These are phyloP conservation scores for Pelargonium nanum DNA, from an alignment of 345 rosid species.

Conservation along the genomic window DNA sequence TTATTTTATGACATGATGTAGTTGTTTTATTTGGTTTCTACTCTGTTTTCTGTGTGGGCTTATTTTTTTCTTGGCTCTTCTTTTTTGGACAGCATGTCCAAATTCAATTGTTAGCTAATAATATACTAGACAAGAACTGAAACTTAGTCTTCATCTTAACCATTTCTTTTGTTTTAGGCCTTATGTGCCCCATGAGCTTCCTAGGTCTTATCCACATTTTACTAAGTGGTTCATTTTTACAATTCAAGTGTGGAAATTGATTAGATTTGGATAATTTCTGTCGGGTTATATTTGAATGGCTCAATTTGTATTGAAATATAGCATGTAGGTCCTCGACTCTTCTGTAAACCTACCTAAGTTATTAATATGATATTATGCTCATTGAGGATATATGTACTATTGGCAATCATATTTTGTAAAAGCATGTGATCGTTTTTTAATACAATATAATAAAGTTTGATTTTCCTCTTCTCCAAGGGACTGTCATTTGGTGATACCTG, in stretches of 20 bases:
- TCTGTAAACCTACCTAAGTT: too few species aligned
- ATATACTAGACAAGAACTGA: not conserved
- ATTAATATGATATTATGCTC: too few species aligned
- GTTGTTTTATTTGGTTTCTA: not conserved
- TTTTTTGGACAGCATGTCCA: not conserved
- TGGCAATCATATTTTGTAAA: too few species aligned
- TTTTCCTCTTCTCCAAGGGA: too few species aligned
- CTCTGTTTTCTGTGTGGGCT: not conserved
- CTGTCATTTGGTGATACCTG: too few species aligned
- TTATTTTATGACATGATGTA: not conserved
- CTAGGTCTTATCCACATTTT: not conserved
- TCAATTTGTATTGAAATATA: not conserved
- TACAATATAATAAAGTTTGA: too few species aligned
- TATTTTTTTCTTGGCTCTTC: not conserved
- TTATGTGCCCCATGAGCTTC: not conserved
- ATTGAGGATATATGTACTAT: too few species aligned
- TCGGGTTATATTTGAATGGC: not conserved
- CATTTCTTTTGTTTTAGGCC: not conserved
- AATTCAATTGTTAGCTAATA: not conserved
- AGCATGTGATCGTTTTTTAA: too few species aligned
- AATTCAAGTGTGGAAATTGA: too few species aligned
- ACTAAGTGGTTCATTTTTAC: not conserved
- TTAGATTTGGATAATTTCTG: not conserved
- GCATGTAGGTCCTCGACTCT: too few species aligned
- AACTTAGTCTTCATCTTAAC: not conserved